These are phyloP conservation scores for Mimosa pudica DNA, from an alignment of 306 rosid genomes.

Conservation along the genomic window DNA sequence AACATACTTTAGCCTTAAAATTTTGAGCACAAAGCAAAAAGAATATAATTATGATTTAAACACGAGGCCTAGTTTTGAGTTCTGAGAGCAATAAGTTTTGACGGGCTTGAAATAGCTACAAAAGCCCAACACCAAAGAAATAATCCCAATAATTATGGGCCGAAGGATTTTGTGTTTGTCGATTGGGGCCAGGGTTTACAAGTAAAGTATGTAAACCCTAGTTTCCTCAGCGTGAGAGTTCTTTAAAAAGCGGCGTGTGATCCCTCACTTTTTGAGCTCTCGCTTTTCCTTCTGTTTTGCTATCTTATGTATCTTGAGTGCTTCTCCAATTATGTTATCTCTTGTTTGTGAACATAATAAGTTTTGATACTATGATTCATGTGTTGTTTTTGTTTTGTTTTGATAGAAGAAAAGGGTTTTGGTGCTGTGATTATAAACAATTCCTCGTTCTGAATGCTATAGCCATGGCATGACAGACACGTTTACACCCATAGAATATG, in stretches of 20 bases:
- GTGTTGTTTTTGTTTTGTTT: neutral
- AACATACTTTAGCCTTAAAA: too few species aligned
- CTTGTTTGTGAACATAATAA: neutral
- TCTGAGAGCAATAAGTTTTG: neutral
- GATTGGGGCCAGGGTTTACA: slow-evolving; percentile 9
- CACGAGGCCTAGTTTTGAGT: neutral
- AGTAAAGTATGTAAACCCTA: neutral
- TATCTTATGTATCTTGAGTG: neutral
- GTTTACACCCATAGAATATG: slow-evolving; percentile 99
- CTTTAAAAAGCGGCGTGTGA: neutral
- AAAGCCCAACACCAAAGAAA: neutral
- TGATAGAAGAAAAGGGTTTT: neutral
- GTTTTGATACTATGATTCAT: neutral
- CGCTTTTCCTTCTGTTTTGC: too few species aligned
- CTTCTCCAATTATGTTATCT: neutral
- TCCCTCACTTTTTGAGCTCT: too few species aligned
- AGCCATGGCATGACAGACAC: slow-evolving; percentile 95
- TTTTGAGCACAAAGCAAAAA: too few species aligned
- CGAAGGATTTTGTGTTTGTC: neutral
- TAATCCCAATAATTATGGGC: neutral
- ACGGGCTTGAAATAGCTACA: neutral
- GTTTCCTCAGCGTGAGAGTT: neutral
- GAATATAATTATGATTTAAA: too few species aligned
- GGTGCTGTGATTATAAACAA: slow-evolving; percentile 88
- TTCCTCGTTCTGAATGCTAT: slow-evolving; percentile 98